Percentiles rank a stretch among this genome's conserved stretches.
These are phyloP conservation scores for Boehmeria nivea DNA, from an alignment of 306 rosid genomes.

Conservation along the genomic window DNA sequence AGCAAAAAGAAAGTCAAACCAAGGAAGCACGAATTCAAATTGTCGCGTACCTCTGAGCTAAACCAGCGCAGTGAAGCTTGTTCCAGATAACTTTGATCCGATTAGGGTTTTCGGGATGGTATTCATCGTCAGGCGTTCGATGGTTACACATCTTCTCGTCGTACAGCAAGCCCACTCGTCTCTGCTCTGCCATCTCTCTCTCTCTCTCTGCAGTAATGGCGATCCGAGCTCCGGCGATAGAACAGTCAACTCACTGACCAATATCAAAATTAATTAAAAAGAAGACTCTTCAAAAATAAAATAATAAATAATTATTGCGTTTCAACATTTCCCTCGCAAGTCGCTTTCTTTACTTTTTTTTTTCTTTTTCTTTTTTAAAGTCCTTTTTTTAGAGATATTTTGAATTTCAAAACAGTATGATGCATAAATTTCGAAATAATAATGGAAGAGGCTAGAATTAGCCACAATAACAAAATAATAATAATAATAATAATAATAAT, in stretches of 20 bases:
- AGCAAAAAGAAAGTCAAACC: not conserved
- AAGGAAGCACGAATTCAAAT: not conserved
- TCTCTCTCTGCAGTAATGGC: not conserved
- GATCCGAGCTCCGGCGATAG: not conserved
- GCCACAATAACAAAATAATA: no score
- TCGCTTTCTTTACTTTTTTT: no score
- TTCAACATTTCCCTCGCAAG: no score
- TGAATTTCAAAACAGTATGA: no score
- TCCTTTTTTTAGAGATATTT: no score
- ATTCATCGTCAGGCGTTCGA: constrained; percentile 31
- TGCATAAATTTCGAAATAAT: no score
- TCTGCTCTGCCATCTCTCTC: constrained; percentile 23
- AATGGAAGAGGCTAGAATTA: no score
- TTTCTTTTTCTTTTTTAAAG: no score
- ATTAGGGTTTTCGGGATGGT: constrained; percentile 73
- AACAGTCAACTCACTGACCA: no score
- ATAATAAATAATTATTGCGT: no score
- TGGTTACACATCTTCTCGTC: constrained; percentile 85
- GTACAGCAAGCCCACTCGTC: constrained; percentile 59
- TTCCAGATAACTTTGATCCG: constrained; percentile 76
- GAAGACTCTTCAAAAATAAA: no score
- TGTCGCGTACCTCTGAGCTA: constrained; percentile 45
- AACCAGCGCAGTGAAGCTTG: constrained; percentile 44
- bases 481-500: no score
- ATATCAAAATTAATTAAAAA: not conserved